Percentiles rank a stretch among this genome's conserved stretches.
phyloP scores from a whole-genome alignment of 2,329 filamentous ascomycete genomes.

The Pseudogymnoascus pannorum region DNA sequence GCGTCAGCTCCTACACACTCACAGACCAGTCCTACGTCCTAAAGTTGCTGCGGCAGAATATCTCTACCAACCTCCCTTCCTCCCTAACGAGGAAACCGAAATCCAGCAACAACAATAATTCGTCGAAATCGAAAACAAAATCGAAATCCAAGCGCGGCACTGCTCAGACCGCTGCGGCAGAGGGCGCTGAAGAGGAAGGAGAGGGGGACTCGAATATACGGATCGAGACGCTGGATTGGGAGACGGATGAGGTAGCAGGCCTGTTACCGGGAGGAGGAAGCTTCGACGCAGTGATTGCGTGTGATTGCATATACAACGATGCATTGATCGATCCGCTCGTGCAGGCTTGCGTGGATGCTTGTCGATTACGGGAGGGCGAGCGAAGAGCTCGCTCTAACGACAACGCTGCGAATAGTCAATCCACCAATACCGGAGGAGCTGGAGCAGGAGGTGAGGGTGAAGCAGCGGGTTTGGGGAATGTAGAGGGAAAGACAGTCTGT shows the following conservation, averaged over 20 bases:
- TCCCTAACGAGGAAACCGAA: constrained; percentile 18
- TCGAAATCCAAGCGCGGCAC: constrained; percentile 19
- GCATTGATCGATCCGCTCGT: constrained; percentile 74
- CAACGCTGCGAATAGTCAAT: neutral
- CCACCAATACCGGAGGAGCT: constrained; percentile 16
- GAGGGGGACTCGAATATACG: constrained; percentile 36
- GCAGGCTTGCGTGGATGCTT: constrained; percentile 71
- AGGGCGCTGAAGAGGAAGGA: neutral
- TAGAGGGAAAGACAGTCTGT: constrained; percentile 54
- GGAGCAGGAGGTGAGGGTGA: constrained; percentile 14
- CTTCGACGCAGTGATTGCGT: constrained; percentile 72
- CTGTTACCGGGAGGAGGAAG: constrained; percentile 30
- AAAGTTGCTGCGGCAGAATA: constrained; percentile 67
- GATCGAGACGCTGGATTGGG: constrained; percentile 74
- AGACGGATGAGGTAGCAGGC: constrained; percentile 50
- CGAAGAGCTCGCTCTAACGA: neutral
- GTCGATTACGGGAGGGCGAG: constrained; percentile 44
- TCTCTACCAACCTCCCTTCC: constrained; percentile 50
- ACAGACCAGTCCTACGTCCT: constrained; percentile 87
- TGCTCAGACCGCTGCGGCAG: neutral
- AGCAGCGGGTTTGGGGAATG: neutral
- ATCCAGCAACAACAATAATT: constrained; percentile 11
- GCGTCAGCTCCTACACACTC: constrained; percentile 58
- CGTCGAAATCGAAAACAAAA: constrained; percentile 4
- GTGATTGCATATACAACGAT: constrained; percentile 95